These are phyloP conservation scores for Backusella australiensis DNA, from an alignment of 192 early-diverging fungal genomes.

Conservation along the genomic window DNA sequence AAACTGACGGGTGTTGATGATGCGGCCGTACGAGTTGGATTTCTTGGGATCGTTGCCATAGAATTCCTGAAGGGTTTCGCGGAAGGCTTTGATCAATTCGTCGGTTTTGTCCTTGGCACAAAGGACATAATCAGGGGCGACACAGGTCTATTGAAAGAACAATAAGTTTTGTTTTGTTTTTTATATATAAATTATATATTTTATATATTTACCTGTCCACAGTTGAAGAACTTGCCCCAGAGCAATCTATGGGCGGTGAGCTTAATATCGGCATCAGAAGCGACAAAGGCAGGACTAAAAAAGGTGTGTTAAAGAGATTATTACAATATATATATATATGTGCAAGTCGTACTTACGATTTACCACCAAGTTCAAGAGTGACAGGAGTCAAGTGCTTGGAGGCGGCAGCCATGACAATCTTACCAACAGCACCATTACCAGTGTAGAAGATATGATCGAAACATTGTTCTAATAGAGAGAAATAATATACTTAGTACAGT, in stretches of 20 bases:
- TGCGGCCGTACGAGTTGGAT: slow-evolving; percentile 62
- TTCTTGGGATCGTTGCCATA: slow-evolving; percentile 51
- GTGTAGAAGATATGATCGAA: slow-evolving; percentile 94
- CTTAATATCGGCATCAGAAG: slow-evolving; percentile 55
- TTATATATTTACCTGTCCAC: slow-evolving; percentile 65
- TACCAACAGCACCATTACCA: slow-evolving; percentile 74
- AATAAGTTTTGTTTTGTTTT: background rate
- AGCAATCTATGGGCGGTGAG: slow-evolving; percentile 66
- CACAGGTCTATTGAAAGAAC: slow-evolving; percentile 61
- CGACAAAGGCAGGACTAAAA: slow-evolving; percentile 56
- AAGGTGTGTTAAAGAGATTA: background rate
- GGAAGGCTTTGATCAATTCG: slow-evolving; percentile 57
- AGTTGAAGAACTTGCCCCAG: slow-evolving; percentile 80
- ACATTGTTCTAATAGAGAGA: slow-evolving; percentile 54
- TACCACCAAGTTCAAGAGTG: slow-evolving; percentile 92
- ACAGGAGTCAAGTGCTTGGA: slow-evolving; percentile 76
- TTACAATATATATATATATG: background rate
- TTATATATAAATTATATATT: background rate
- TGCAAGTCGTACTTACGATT: slow-evolving; percentile 41
- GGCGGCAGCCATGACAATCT: slow-evolving; percentile 77
- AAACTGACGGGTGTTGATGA: slow-evolving; percentile 72
- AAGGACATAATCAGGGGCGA: slow-evolving; percentile 85
- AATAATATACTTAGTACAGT: slow-evolving; percentile 40
- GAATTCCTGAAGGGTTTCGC: slow-evolving; percentile 39
- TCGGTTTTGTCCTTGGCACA: slow-evolving; percentile 57